Evolutionary conservation across 495 filamentous ascomycete genomes (phyloP), one percentile per base, ranked within the genome.

Genomic region (Tuber borchii): DNA sequence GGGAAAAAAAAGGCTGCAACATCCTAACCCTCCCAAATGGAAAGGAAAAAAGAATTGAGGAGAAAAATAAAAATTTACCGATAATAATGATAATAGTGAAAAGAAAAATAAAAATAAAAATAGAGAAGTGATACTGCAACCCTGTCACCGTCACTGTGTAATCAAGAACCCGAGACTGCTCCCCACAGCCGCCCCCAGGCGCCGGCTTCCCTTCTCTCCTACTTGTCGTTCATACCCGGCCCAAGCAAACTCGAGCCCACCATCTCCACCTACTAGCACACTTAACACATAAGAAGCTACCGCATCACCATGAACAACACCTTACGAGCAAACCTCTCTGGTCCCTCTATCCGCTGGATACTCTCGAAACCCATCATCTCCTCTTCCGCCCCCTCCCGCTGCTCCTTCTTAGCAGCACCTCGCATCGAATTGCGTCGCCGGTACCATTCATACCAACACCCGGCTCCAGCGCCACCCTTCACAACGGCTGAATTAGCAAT

Each of bases 381-480:
- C 51, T 26, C 51, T 4, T 26, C 51, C 8, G 2, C 56, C 56
- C 1, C 26, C 12, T 65, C 56, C 56, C 31, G 56, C 26, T 17
- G 56, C n/a, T 31, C 56, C 71, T 74, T 65, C 71, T 74, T 65
- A 75, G 77, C 61, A 70, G 70, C 71, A 74, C 70, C 71, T 77
- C 70, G 65, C 70, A 20, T 68, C 72, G 72, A 70, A 20, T 65
- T 74, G 43, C 51, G 72, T 77, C 85, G 87, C 69, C 74, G 81
- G 73, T 97, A 94, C 86, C 93, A 97, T 85, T 95, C 93, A 37
- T 85, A 90, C 83, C 86, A 90, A 76, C 86, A 90, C 86, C 85
- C 89, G 77, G 81, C 87, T 75, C 82, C 89, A 70, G 80, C 88
- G 69, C 80, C 83, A 39, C 85, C 89, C 83, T 97, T 94, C 89